Base-by-base conservation (phyloP, 371 early-diverging fungal species). In the Blakeslea trispora region DNA sequence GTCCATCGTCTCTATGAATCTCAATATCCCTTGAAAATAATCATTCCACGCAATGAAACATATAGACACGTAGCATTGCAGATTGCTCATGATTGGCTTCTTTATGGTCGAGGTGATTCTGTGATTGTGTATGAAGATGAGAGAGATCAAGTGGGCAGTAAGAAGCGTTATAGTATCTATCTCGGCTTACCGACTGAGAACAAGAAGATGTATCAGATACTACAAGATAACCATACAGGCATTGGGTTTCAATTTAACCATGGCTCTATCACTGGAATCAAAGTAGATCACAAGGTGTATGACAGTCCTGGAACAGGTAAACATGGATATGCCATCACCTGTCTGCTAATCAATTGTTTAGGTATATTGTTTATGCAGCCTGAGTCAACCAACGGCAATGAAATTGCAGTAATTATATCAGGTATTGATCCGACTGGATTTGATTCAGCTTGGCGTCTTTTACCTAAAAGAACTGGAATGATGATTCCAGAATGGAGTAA, bases 11-110 rank as follows among this genome's bases (percentile, higher is more conserved):
- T 86, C 47, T 68, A 65, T 35, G 72, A 72, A 35, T 55, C 63
- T 44, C 23, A 67, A 67, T 66, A 66, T 15, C 81, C 82, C 10
- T 66, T 83, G 32, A 46, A 61, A 19, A 77, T 84, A 44, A 70
- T 81, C 1, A 53, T 82, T n/a, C 83, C 82, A 4, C 59, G 64
- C 8, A 42, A 50, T n/a, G 45, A 59, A n/a, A 22, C 53, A 0
- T 72, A 65, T 8, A 46, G 66, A 11, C 65, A 81, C 39, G 64
- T 74, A 1, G 86, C 86, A 7, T 76, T 79, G 44, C 72, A 84
- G 39, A 68, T 89, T 19, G 72, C 84, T 5, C 75, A 81, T 34
- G 82, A 80, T 23, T 84, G 88, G 82, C 85, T 82, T 58, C 53
- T 83, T 7, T 85, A 77, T 49, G 85, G 83, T 6, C 56, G 81